Base-by-base conservation (phyloP, 1,139 yeast species). In the Kodamaea alishanica region DNA sequence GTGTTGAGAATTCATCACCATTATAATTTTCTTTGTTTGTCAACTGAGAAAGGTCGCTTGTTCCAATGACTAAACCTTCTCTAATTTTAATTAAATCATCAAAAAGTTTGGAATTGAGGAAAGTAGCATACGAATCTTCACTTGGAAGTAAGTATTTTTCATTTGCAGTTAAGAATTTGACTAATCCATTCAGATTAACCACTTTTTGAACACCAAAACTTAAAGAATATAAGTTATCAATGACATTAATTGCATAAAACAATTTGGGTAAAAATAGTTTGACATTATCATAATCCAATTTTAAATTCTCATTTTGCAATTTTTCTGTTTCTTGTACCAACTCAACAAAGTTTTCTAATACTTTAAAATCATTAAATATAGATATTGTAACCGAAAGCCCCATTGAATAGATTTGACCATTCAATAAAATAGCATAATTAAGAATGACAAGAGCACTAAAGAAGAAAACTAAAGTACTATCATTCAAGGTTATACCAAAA, bases 331-430 rank as follows among this genome's bases (percentile, higher is more conserved):
- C 50, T 24, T 54, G 39, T 30, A 46, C 46, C 35, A 47, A 55
- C 45, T 47, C 54, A 30, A 52, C 44, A 49, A 65, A 67, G 44
- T 54, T 63, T 47, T 73, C 76, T 52, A 68, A 61, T 4, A 81
- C 63, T 45, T 72, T 73, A 55, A 77, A 74, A 49, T 81, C 88
- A 54, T 78, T 77, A 52, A 82, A 76, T 8, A 80, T 67, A 1
- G 82, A 65, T 8, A 73, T 67, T 1, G 84, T 63, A 44, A 75
- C 60, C 2, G 81, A 70, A 30, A 81, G 61, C 0, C 82, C 81
- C 37, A 76, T 58, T 1, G 81, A 70, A 51, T 76, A 79, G 32
- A 70, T 69, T 43, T 74, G 79, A 1, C 86, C 86, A 34, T 77
- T 75, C 40, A 81, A 60, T 3, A 81, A 60, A 11, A 80, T 67